Evolutionary conservation across 345 rosid species (phyloP), one percentile per base, ranked within the genome.

Genomic region (Erysimum cheiranthoides): DNA sequence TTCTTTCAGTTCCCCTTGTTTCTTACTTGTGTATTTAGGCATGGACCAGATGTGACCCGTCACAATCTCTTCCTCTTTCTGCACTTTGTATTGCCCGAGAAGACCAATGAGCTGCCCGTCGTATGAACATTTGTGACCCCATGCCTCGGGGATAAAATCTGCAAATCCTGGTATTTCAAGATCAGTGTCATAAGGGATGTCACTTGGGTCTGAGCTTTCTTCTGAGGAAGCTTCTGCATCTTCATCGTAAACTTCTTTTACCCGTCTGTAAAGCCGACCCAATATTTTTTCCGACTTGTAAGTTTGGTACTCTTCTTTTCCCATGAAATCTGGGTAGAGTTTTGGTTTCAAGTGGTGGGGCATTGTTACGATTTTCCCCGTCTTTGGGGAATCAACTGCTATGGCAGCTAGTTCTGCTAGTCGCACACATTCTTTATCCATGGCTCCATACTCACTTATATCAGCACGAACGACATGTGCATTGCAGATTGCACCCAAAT

Each of bases 41-140:
- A 95, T 92, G 25, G 97, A 95, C 97, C 97, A 95, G 66, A 95
- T 78, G 12, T 95, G 93, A 30, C 99, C 99, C 0, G 97, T 95
- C 42, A 95, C 93, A 12, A 95, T 46, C 89, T 92, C 99, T 73
- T 90, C 99, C 81, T 92, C 99, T 71, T 84, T 82, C 58, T 81
- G 87, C 50, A 94, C 98, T 68, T 89, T 87, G 69, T 94, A 91
- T 73, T 90, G 96, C 17, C 79, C 84, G 4, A 89, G 87, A 64
- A 92, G 93, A 53, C 96, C 93, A 16, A 80, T 80, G 52, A 94
- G 82, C 79, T 89, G 96, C n/a, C 87, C 82, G 25, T 94, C 90
- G 35, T 92, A 89, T 10, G 82, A 84, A 73, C 92, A 88, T 79
- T 94, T 94, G 57, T 86, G 81, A 61, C 71, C 77, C 98, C 98